Conservation (phyloP, 1,139 yeast species). For the Lodderomyces metapsilosis region DNA sequence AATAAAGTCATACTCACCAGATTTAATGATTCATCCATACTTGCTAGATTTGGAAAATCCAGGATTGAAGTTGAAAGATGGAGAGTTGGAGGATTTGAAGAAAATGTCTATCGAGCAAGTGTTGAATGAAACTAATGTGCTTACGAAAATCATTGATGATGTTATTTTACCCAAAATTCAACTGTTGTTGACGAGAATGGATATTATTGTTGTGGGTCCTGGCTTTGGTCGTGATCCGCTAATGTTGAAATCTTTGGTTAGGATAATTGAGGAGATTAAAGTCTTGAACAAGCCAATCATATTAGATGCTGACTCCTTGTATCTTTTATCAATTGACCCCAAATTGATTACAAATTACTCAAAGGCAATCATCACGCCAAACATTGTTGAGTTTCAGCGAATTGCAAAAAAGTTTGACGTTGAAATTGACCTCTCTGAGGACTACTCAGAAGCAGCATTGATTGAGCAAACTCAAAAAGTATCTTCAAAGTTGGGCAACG, state of each 20-base stretch:
- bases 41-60: constrained; percentile 39
- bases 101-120: constrained; percentile 22
- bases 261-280: constrained; percentile 57
- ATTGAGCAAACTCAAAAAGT: constrained; percentile 38
- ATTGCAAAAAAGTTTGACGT: constrained; percentile 48
- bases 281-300: constrained; percentile 61
- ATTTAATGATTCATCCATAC: constrained; percentile 95
- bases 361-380: constrained; percentile 79
- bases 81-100: constrained; percentile 17
- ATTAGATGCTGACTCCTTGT: constrained; percentile 88
- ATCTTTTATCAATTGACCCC: constrained; percentile 56
- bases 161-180: constrained; percentile 56
- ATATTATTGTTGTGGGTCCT: constrained; percentile 87
- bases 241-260: constrained; percentile 60
- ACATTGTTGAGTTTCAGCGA: constrained; percentile 79
- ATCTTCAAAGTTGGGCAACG: constrained; percentile 59
- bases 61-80: constrained; percentile 15
- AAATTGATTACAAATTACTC: constrained; percentile 47
- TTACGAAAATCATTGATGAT: constrained; percentile 35
- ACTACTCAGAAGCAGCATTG: constrained; percentile 20
- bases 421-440: constrained; percentile 28
- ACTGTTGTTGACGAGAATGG: constrained; percentile 60
- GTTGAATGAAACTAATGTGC: constrained; percentile 14
- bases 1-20: constrained; percentile 87
- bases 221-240: constrained; percentile 83